Evolutionary conservation across 345 rosid species (phyloP).

Genomic region (Eucalyptus grandis): DNA sequence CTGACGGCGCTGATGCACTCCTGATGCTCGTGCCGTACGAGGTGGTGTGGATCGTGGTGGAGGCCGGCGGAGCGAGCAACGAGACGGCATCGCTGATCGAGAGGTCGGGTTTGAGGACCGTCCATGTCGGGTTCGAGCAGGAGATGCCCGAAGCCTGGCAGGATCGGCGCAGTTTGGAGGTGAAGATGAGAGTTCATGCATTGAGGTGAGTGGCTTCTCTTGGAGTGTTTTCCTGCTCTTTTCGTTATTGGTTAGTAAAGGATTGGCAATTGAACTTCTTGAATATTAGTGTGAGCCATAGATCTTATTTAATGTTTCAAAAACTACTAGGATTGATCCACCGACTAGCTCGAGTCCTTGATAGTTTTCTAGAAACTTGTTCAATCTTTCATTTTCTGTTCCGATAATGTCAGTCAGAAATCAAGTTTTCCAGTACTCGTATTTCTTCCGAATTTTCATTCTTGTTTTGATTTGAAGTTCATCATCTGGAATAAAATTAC

Average conservation of each 20-base stretch:
- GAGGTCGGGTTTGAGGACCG: slow-evolving; percentile 42
- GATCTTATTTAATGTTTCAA: background rate
- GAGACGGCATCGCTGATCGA: slow-evolving; percentile 64
- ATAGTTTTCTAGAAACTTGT: background rate
- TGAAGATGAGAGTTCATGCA: slow-evolving; percentile 80
- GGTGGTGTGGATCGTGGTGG: slow-evolving; percentile 89
- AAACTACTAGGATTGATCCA: background rate
- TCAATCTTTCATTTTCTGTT: background rate
- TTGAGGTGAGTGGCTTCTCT: slow-evolving; percentile 27
- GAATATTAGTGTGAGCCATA: background rate
- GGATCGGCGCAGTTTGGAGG: slow-evolving; percentile 49
- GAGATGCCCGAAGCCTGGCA: slow-evolving; percentile 77
- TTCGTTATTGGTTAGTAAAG: background rate
- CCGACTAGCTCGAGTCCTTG: background rate
- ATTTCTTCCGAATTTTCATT: background rate
- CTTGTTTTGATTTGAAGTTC: background rate
- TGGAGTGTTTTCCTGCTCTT: background rate
- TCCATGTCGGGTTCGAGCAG: slow-evolving; percentile 52
- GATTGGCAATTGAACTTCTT: background rate
- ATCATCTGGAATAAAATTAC: background rate
- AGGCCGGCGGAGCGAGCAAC: slow-evolving; percentile 66
- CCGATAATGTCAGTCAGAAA: background rate
- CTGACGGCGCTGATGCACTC: slow-evolving; percentile 89
- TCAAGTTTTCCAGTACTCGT: fast-evolving
- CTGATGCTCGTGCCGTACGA: slow-evolving; percentile 79